Percentiles rank a stretch among this genome's conserved stretches.
These are phyloP conservation scores for Globisporangium polare DNA, from an alignment of 352 stramenopile genomes.

Conservation along the genomic window DNA sequence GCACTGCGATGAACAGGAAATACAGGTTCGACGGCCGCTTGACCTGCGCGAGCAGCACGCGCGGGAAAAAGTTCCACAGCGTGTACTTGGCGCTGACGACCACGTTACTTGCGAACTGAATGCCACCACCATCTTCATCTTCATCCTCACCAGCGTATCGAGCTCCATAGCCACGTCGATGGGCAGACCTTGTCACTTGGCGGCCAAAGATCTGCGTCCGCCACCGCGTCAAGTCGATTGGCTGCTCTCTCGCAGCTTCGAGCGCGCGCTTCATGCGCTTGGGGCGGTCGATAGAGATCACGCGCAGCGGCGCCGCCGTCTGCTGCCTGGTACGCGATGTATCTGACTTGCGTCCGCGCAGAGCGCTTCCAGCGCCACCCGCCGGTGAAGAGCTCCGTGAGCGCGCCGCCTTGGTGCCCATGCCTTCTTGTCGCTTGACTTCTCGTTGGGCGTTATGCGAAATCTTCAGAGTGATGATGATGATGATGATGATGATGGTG, in stretches of 20 bases:
- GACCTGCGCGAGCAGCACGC: slow-evolving; percentile 70
- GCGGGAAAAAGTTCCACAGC: slow-evolving; percentile 66
- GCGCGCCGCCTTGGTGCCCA: slow-evolving; percentile 1
- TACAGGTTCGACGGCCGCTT: slow-evolving; percentile 81
- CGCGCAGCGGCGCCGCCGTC: slow-evolving; percentile 16
- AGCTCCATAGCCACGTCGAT: not conserved
- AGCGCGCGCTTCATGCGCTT: slow-evolving; percentile 17
- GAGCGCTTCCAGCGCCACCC: not conserved
- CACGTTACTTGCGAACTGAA: slow-evolving; percentile 51
- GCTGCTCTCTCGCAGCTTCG: slow-evolving; percentile 8
- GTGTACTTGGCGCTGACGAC: slow-evolving; percentile 85
- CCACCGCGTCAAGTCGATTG: not conserved
- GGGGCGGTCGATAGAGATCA: slow-evolving; percentile 46
- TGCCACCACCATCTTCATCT: slow-evolving; percentile 12
- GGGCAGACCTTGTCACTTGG: not conserved
- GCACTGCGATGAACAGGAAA: slow-evolving; percentile 81
- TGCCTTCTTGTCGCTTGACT: not conserved
- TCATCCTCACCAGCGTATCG: not conserved
- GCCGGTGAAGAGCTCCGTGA: not conserved
- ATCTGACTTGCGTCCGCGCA: not conserved
- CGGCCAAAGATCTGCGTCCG: slow-evolving; percentile 8
- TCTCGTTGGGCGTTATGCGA: not conserved
- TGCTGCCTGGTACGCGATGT: not conserved
- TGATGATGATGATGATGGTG: no score
- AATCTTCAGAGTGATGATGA: not conserved